Conservation (phyloP, 306 rosid species). For the Castanea sativa region DNA sequence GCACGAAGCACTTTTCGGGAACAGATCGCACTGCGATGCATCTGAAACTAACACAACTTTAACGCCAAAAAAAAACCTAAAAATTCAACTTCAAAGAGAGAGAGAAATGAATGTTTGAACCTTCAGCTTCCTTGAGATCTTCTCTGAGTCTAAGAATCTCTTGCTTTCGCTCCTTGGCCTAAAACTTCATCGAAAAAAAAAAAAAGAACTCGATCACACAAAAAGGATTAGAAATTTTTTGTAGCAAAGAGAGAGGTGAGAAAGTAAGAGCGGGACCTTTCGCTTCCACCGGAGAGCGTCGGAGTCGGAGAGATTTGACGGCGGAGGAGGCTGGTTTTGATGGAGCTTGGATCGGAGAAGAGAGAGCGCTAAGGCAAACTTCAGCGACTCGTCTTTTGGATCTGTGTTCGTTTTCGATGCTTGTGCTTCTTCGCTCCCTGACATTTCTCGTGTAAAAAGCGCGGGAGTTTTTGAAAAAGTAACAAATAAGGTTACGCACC, state of each 20-base stretch:
- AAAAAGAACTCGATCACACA: not conserved
- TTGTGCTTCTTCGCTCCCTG: constrained; percentile 17
- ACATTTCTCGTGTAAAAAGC: constrained; percentile 31
- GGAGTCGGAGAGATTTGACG: constrained; percentile 41
- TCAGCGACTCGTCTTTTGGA: constrained; percentile 53
- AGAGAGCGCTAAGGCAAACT: constrained; percentile 74
- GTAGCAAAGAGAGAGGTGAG: not conserved
- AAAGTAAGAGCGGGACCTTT: constrained; percentile 48
- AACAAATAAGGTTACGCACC: too few species aligned
- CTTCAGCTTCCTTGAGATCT: constrained; percentile 77
- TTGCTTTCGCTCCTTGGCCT: constrained; percentile 93
- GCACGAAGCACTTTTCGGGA: constrained; percentile 74
- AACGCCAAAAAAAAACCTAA: not conserved
- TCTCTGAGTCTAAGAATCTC: constrained; percentile 69
- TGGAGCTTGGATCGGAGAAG: constrained; percentile 65
- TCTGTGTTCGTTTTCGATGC: constrained; percentile 1
- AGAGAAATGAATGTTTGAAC: constrained; percentile 25
- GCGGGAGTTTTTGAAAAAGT: not conserved
- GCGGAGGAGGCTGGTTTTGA: constrained; percentile 21
- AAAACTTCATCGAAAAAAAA: constrained; percentile 11
- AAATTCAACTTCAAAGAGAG: not conserved
- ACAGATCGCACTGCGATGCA: constrained; percentile 61
- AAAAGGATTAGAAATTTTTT: not conserved
- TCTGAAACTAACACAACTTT: constrained; percentile 36
- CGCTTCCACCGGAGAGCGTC: constrained; percentile 87